Percentiles rank a stretch among this genome's conserved stretches.
phyloP scores from a whole-genome alignment of 108 stramenopile species.

The Hondaea fermentalgiana region DNA sequence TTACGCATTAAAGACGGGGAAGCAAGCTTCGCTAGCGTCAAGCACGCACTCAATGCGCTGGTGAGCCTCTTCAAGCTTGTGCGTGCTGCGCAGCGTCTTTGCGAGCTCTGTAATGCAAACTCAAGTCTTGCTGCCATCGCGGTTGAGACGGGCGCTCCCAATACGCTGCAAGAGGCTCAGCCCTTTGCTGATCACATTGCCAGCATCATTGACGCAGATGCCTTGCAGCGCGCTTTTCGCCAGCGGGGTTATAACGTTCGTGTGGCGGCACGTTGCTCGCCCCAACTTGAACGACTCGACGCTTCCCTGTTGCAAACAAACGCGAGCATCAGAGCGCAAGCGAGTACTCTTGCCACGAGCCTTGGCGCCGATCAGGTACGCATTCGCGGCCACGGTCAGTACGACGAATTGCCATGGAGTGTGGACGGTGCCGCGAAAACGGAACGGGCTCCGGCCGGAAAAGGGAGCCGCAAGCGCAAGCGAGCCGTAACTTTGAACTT shows the following conservation, averaged over 20 bases:
- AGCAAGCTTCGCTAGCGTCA: background rate
- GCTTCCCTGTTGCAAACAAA: background rate
- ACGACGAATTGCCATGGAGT: background rate
- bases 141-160: background rate
- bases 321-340: background rate
- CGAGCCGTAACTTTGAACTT: background rate
- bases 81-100: background rate
- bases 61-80: background rate
- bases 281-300: background rate
- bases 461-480: background rate
- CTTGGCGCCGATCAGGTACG: background rate
- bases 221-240: conserved; percentile 23
- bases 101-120: background rate
- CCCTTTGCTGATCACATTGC: background rate
- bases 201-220: conserved; percentile 57
- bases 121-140: background rate
- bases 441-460: background rate
- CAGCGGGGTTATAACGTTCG: background rate
- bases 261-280: background rate
- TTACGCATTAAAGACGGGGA: background rate
- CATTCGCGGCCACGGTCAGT: background rate
- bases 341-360: background rate
- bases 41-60: background rate
- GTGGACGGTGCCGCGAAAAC: background rate
- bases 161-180: background rate